A percentile compares a stretch with the other conserved stretches of the same genome.
Conservation (phyloP, 2,329 filamentous ascomycete genomes). For the Dichotomopilus funicola region DNA sequence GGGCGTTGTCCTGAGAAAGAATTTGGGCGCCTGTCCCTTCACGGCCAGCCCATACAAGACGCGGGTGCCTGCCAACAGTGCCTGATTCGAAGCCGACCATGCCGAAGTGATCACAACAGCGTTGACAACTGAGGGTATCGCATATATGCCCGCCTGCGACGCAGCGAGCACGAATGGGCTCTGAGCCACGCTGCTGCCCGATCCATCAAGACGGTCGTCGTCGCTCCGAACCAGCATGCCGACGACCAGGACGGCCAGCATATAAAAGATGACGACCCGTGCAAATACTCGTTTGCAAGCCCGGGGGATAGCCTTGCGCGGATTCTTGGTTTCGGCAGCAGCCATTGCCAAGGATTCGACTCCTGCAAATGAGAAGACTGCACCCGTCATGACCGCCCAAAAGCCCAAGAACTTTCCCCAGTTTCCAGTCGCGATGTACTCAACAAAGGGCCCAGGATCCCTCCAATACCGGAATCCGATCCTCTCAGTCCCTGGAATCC, state of each 20-base stretch:
- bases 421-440: constrained; percentile 42
- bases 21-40: constrained; percentile 50
- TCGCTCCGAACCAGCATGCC: constrained; percentile 36
- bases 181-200: constrained; percentile 6
- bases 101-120: constrained; percentile 68
- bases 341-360: constrained; percentile 52
- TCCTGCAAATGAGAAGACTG: constrained; percentile 51
- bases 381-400: constrained; percentile 35
- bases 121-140: constrained; percentile 67
- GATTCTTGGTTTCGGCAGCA: constrained; percentile 51
- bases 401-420: constrained; percentile 40
- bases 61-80: constrained; percentile 52
- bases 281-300: constrained; percentile 55
- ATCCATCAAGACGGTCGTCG: constrained; percentile 8
- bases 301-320: constrained; percentile 53
- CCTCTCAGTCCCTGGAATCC: constrained; percentile 60
- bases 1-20: constrained; percentile 47
- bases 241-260: constrained; percentile 49
- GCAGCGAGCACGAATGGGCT: constrained; percentile 13
- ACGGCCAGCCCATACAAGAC: constrained; percentile 54
- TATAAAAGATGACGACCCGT: constrained; percentile 32
- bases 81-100: constrained; percentile 63
- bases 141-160: constrained; percentile 58
- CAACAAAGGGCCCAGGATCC: constrained; percentile 56
- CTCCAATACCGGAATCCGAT: constrained; percentile 67